Base-by-base conservation (phyloP, 2,329 filamentous ascomycete species). In the Thermomyces lanuginosus region DNA sequence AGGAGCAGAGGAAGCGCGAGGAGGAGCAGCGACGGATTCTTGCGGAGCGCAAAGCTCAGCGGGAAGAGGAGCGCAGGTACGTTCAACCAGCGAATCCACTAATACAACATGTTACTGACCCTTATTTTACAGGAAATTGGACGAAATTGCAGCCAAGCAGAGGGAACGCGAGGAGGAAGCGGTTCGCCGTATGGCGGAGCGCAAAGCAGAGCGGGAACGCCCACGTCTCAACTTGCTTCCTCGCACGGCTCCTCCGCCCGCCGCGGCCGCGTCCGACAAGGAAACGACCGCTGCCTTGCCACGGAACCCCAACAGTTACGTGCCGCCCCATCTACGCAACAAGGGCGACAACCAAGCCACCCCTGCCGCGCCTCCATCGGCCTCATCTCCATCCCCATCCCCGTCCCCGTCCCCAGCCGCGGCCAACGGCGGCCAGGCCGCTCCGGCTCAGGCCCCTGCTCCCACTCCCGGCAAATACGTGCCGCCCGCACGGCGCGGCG, bases 101-200 rank as follows among this genome's bases (percentile, higher is more conserved):
- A 8, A 15, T 26, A 8, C 23, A 8, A 6, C 16, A 9, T 19
- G 9, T 23, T 31, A 24, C 22, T 36, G 33, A 37, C 48, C 63
- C n/a, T n/a, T 49, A 61, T 44, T 35, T 10, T 33, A 36, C 34
- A 73, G 69, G 42, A 69, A 66, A 51, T 60, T 71, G 36, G 72
- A 74, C 46, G 72, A 74, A 39, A 59, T 61, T 25, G 70, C 71
- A 22, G 59, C 60, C 32, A 60, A 58, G 40, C 86, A 93, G 57
- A 72, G 71, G 42, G 70, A 82, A 47, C 74, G 80, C 51, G 84
- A 92, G 53, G 83, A 89, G 43, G 84, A 92, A 53, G 84, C 82
- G 9, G 72, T 84, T 55, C 77, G 76, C 39, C 72, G 77, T 42
- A 71, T 69, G 51, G 70, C 65, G 45, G 74, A 66, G 32, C 71